Evolutionary conservation across 2,329 filamentous ascomycete species (phyloP), one percentile per base, ranked within the genome.

Genomic region (Leptosphaerulina australis): DNA sequence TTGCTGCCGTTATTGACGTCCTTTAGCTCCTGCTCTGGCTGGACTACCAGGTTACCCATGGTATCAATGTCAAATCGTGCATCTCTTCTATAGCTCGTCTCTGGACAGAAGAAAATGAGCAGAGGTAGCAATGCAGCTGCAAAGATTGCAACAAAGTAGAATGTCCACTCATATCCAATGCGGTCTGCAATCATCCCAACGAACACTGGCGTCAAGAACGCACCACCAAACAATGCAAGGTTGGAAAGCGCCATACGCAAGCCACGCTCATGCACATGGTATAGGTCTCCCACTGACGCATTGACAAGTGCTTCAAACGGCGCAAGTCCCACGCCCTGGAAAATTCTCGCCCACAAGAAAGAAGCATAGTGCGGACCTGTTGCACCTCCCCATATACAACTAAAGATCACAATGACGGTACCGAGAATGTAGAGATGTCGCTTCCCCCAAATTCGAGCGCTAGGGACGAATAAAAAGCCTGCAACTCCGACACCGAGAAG

Each of bases 241-340:
- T 88, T 89, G 3, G 80, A 81, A 45, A 96, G 79, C 0, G 93
- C 93, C 93, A 97, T 97, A 47, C 92, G 84, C 60, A 88, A 83
- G 24, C 92, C 91, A 43, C 90, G 82, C 78, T 89, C 85, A 75
- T 93, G 93, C 20, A 97, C 91, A 71, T 87, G 94, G 74, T 93
- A 97, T 41, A 97, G 70, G 71, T 97, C 93, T 30, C 91, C 93
- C 5, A 97, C 89, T 38, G 85, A 87, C 0, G 90, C 90, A 72
- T 96, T 96, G 50, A 97, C 87, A 18, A 97, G 77, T 1, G 90
- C 89, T 74, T 97, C 93, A 59, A 94, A 97, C 0, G 93, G 92
- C 7, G 91, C 91, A 14, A 91, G 81, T 0, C 88, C 91, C 33
- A 97, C 81, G 15, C 93, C 93, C 72, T 97, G 93, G 48, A 96